Evolutionary conservation across 176 grass and related monocot species (phyloP).

Genomic region (Pontederia crassipes): DNA sequence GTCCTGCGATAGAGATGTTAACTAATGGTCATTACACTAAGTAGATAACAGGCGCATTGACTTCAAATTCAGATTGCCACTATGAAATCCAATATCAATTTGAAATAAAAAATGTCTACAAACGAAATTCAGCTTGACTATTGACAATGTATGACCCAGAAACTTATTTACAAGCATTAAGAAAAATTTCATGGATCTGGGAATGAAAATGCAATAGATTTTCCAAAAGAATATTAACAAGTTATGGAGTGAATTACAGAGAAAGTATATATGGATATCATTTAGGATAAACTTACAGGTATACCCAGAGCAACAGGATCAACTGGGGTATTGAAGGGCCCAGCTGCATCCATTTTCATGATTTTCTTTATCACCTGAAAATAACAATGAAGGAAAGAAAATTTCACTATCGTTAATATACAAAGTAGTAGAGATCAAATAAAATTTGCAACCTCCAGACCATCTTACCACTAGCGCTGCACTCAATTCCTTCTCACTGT

Average conservation of each 20-base stretch:
- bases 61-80: too few species aligned
- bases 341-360: conserved; percentile 91
- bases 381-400: conserved; percentile 3
- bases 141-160: too few species aligned
- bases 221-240: too few species aligned
- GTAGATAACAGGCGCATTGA: too few species aligned
- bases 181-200: too few species aligned
- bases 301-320: conserved; percentile 80
- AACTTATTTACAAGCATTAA: too few species aligned
- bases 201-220: too few species aligned
- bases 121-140: too few species aligned
- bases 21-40: background rate
- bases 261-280: background rate
- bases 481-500: conserved; percentile 46
- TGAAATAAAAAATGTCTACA: too few species aligned
- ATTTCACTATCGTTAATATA: background rate
- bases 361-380: conserved; percentile 85
- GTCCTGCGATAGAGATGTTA: conserved; percentile 38
- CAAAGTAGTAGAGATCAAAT: background rate
- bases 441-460: background rate
- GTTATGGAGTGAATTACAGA: background rate
- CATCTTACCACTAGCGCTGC: conserved; percentile 47
- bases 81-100: too few species aligned
- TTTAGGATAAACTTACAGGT: conserved; percentile 64
- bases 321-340: conserved; percentile 78